Evolutionary conservation across 202 grass and related monocot genomes (phyloP), one percentile per base, ranked within the genome.

Genomic region (Brachypodium distachyon): DNA sequence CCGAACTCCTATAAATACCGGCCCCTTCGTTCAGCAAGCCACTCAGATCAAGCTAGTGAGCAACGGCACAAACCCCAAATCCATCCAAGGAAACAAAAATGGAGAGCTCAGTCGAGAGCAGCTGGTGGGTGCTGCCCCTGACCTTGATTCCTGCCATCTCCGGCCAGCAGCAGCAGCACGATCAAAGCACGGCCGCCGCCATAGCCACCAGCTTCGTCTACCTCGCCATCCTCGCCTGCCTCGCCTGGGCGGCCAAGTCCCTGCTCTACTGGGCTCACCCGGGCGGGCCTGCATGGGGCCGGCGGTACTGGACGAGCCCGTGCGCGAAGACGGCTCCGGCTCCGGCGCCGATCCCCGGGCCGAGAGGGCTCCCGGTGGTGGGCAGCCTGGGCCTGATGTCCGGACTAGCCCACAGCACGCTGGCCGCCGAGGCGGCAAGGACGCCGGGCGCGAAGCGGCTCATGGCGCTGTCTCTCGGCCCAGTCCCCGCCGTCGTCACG

Each of bases 321-420:
- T n/a, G n/a, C n/a, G n/a, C n/a, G n/a, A n/a, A n/a, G n/a, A n/a
- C n/a, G n/a, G n/a, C n/a, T n/a, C n/a, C n/a, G n/a, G n/a, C n/a
- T n/a, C n/a, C 47, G 26, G 25, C 22, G 4, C 46, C 42, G 22
- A 86, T 93, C 54, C 84, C 89, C 0, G 93, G 93, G 0, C 90
- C 90, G 0, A 83, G 57, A 26, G 93, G 93, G 1, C 76, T 93
- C 14, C 93, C 93, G 0, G 34, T 97, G 7, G 14, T 93, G 26
- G 93, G 93, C 40, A 97, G 90, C 87, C 88, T 97, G 7, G 42
- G 80, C 31, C 76, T 97, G 72, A 97, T 92, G 90, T 90, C 84
- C 13, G 85, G 90, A 6, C 77, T 93, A 47, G 85, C 93, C 12
- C 93, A 97, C 85, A 21, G 77, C 37, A 82, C 67, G 32, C 77